phyloP scores from a whole-genome alignment of 2,329 filamentous ascomycete species.

The Grosmannia serpens region DNA sequence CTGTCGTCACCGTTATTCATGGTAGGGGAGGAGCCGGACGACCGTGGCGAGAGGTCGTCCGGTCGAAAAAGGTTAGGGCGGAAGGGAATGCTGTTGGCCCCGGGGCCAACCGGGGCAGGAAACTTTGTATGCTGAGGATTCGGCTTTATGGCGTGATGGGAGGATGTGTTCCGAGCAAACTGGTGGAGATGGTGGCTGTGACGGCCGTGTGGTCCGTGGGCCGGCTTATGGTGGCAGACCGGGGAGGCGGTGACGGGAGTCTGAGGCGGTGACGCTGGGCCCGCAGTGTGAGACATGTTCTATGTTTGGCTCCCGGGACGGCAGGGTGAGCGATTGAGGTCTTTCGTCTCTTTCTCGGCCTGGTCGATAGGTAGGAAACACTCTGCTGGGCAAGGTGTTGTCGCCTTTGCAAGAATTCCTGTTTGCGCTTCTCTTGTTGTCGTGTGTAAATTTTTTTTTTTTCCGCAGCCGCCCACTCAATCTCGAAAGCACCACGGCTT shows the following conservation, averaged over 20 bases:
- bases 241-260: constrained; percentile 26
- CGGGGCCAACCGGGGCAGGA: constrained; percentile 17
- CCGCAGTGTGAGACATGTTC: constrained; percentile 14
- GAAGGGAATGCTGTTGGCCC: constrained; percentile 20
- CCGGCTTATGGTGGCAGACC: constrained; percentile 18
- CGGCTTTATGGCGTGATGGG: constrained; percentile 1
- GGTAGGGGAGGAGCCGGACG: constrained; percentile 16
- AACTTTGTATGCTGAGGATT: constrained; percentile 15
- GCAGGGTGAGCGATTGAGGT: background rate
- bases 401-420: background rate
- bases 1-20: background rate
- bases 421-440: background rate
- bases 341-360: background rate
- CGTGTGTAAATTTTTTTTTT: background rate
- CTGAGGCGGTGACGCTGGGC: constrained; percentile 30
- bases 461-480: background rate
- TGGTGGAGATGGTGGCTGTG: constrained; percentile 2
- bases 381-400: background rate
- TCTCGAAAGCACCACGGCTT: constrained; percentile 5
- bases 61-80: constrained; percentile 17
- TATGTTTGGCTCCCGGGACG: background rate
- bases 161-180: background rate
- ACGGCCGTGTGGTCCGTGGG: constrained; percentile 2
- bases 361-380: background rate
- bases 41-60: constrained; percentile 27